A percentile compares a stretch with the other conserved stretches of the same genome.
Evolutionary conservation across 805 yeast genomes (phyloP).

Genomic region (Candida golubevii): DNA sequence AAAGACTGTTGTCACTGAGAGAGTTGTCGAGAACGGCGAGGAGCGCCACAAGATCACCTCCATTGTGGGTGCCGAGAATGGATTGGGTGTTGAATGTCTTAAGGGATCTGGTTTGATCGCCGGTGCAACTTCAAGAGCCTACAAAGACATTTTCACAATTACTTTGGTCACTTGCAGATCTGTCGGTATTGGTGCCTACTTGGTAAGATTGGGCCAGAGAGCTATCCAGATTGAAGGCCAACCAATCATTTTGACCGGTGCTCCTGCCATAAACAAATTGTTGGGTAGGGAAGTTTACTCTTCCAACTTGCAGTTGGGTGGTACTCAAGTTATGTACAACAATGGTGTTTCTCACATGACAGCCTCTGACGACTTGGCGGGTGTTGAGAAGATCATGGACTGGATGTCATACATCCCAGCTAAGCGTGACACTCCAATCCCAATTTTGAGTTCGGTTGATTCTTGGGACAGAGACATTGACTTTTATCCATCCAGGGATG

Average conservation of each 20-base stretch:
- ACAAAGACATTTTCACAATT: slow-evolving; percentile 93
- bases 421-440: slow-evolving; percentile 83
- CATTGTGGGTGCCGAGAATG: slow-evolving; percentile 91
- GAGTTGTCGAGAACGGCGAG: slow-evolving; percentile 79
- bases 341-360: slow-evolving; percentile 98
- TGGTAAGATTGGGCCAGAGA: slow-evolving; percentile 97
- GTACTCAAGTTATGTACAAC: slow-evolving; percentile 97
- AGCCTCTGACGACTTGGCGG: slow-evolving; percentile 94
- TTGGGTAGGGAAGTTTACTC: slow-evolving; percentile 96
- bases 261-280: slow-evolving; percentile 95
- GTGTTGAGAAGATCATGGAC: slow-evolving; percentile 88
- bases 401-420: slow-evolving; percentile 97
- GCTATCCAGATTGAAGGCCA: slow-evolving; percentile 98
- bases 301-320: slow-evolving; percentile 96
- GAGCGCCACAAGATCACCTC: slow-evolving; percentile 77
- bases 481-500: slow-evolving; percentile 66
- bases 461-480: slow-evolving; percentile 93
- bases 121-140: slow-evolving; percentile 97
- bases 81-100: slow-evolving; percentile 97
- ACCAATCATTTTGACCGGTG: slow-evolving; percentile 98
- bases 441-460: slow-evolving; percentile 77
- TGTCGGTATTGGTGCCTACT: slow-evolving; percentile 99
- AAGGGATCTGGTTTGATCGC: slow-evolving; percentile 98
- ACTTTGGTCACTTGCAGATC: slow-evolving; percentile 99
- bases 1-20: slow-evolving; percentile 67